Percentiles rank a stretch among this genome's conserved stretches.
Conservation (phyloP, 257 asterid species). For the Solanum lignicaule region DNA sequence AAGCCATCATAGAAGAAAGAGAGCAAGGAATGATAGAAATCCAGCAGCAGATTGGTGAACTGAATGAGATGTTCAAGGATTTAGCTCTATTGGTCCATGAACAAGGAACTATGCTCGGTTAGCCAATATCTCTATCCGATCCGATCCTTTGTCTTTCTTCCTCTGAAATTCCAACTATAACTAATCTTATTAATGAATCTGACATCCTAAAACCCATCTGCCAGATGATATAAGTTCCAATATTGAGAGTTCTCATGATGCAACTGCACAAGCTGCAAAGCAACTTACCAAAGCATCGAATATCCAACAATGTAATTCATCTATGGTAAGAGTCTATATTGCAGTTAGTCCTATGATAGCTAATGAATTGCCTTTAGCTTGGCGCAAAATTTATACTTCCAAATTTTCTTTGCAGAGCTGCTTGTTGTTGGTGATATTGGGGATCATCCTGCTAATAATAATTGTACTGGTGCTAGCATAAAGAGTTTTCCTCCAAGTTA, state of each 20-base stretch:
- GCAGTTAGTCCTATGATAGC: background rate
- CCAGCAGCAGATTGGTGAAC: conserved; percentile 90
- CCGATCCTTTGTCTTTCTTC: background rate
- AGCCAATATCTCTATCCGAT: background rate
- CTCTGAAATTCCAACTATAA: background rate
- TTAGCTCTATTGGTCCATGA: conserved; percentile 78
- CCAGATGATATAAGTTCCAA: conserved; percentile 82
- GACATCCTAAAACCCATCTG: background rate
- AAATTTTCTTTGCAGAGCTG: conserved; percentile 46
- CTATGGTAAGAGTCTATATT: conserved; percentile 36
- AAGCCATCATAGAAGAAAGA: conserved; percentile 86
- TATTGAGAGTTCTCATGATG: conserved; percentile 63
- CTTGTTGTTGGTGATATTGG: conserved; percentile 70
- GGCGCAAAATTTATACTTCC: background rate
- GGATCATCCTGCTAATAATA: conserved; percentile 66
- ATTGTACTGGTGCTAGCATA: conserved; percentile 14
- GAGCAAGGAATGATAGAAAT: conserved; percentile 88
- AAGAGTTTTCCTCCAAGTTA: background rate
- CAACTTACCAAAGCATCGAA: conserved; percentile 84
- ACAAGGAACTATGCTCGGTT: conserved; percentile 93
- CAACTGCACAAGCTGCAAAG: conserved; percentile 74
- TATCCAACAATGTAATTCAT: conserved; percentile 68
- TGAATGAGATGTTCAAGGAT: conserved; percentile 90
- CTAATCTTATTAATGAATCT: background rate
- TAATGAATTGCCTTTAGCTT: background rate